Conservation (phyloP, 345 rosid species). For the Linum usitatissimum region DNA sequence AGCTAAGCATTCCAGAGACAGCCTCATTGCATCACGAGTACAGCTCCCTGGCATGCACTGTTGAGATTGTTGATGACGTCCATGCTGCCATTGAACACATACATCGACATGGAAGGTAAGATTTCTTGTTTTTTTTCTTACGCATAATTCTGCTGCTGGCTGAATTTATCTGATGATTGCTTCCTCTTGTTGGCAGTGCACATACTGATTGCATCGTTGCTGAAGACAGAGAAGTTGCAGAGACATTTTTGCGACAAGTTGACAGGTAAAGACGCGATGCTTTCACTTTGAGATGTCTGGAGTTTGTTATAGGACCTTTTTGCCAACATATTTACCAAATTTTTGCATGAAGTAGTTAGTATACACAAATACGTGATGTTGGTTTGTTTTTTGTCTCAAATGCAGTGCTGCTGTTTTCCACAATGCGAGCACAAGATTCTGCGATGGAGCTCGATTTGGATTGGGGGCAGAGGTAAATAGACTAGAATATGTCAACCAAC, state of each 20-base stretch:
- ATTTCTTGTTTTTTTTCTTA: not conserved
- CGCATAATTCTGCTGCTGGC: not conserved
- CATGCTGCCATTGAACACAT: constrained; percentile 73
- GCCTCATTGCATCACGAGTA: constrained; percentile 67
- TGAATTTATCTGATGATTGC: not conserved
- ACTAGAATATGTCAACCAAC: too few relatives aligned
- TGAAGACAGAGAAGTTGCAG: constrained; percentile 61
- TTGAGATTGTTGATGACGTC: constrained; percentile 86
- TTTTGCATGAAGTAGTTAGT: too few relatives aligned
- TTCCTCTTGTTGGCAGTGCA: constrained; percentile 42
- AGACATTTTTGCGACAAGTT: constrained; percentile 64
- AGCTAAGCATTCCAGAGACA: constrained; percentile 53
- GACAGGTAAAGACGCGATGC: constrained; percentile 45
- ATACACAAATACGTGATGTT: not conserved
- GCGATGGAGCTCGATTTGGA: constrained; percentile 96
- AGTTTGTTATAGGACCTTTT: not conserved
- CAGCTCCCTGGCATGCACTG: constrained; percentile 69
- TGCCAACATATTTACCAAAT: not conserved
- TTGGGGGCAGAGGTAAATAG: constrained; percentile 89
- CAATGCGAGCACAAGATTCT: constrained; percentile 92
- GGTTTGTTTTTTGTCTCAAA: not conserved
- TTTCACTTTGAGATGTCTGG: too few relatives aligned
- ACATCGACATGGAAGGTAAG: constrained; percentile 82
- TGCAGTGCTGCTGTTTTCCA: constrained; percentile 97
- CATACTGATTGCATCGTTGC: constrained; percentile 91